Conservation (phyloP, 139 green algal species). For the Auxenochlorella protothecoides region DNA sequence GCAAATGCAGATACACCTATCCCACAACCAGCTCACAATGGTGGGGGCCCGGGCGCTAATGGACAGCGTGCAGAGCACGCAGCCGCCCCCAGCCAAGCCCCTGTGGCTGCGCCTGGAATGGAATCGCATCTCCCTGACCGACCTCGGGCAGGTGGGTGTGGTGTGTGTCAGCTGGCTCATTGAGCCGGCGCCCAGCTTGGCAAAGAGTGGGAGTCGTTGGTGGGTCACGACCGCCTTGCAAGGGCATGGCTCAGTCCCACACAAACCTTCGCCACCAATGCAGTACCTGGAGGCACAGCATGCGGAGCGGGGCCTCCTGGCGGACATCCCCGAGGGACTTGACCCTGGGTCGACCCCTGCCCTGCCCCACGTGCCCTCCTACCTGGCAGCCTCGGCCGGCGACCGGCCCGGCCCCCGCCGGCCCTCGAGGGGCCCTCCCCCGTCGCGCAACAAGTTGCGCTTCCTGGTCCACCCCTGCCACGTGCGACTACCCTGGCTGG, state of each 20-base stretch:
- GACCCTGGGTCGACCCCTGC: slow-evolving; percentile 9
- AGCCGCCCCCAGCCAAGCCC: slow-evolving; percentile 11
- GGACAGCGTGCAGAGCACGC: slow-evolving; percentile 9
- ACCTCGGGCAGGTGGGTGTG: slow-evolving; percentile 18
- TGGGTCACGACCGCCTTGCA: too few species aligned
- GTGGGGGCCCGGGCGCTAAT: slow-evolving; percentile 33
- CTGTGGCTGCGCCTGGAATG: slow-evolving; percentile 70
- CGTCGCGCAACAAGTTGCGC: slow-evolving; percentile 7
- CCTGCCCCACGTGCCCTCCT: slow-evolving; percentile 19
- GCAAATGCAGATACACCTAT: slow-evolving; percentile 26
- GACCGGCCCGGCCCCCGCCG: neutral
- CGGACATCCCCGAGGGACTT: slow-evolving; percentile 24
- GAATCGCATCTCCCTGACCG: slow-evolving; percentile 45
- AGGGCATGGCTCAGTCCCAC: too few species aligned
- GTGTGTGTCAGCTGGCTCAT: too few species aligned
- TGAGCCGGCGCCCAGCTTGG: too few species aligned
- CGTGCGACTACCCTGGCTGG: slow-evolving; percentile 47
- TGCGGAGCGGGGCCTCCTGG: slow-evolving; percentile 14
- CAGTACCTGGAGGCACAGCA: slow-evolving; percentile 14
- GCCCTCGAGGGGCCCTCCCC: neutral
- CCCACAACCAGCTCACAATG: slow-evolving; percentile 33
- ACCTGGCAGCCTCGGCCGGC: slow-evolving; percentile 10
- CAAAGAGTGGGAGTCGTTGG: too few species aligned
- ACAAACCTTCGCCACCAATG: neutral
- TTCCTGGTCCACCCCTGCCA: slow-evolving; percentile 16